Evolutionary conservation across 148 eudicot genomes (phyloP), one percentile per base, ranked within the genome.

Genomic region (Oxyria digyna): DNA sequence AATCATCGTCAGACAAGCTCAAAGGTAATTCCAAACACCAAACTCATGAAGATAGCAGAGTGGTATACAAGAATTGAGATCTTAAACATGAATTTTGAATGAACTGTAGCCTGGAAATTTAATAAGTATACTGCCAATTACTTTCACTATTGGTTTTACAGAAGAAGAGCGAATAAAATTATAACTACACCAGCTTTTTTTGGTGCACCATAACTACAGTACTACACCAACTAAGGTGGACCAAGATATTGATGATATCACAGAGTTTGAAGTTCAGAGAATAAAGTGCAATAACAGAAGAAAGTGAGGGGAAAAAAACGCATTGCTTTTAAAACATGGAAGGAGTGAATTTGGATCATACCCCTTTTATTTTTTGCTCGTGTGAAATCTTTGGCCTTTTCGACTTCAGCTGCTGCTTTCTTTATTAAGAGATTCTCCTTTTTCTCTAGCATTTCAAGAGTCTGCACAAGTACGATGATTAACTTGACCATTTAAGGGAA

Each of bases 391-490:
- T 85, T 87, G 15, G 93, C 93, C 81, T 71, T 87, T 49, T 84
- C 91, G 45, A 87, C 81, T 80, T 90, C 96, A 13, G 77, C 79
- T 38, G 87, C 73, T 76, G 87, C 96, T 76, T 85, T 90, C 78
- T 87, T 90, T 65, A 80, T 1, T 20, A 90, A 76, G 42, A 90
- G 79, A 18, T 81, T 83, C 75, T 90, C 96, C 78, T 85, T 90
- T 74, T 90, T 90, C 87, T 90, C 93, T 32, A 87, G 79, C 89
- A 84, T 90, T 75, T 84, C 91, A 46, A 87, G 91, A 42, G 96
- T 81, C 96, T 90, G 81, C 73, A 73, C 0, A 72, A 27, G 6
- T 54, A 52, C 21, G 46, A 35, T 35, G 6, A 65, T 57, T 29
- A 37, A 10, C 29, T 35, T 13, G 38, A 4, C 26, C 35, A 15